Evolutionary conservation across 192 early-diverging fungal genomes (phyloP).

Genomic region (Coemansia sp.): DNA sequence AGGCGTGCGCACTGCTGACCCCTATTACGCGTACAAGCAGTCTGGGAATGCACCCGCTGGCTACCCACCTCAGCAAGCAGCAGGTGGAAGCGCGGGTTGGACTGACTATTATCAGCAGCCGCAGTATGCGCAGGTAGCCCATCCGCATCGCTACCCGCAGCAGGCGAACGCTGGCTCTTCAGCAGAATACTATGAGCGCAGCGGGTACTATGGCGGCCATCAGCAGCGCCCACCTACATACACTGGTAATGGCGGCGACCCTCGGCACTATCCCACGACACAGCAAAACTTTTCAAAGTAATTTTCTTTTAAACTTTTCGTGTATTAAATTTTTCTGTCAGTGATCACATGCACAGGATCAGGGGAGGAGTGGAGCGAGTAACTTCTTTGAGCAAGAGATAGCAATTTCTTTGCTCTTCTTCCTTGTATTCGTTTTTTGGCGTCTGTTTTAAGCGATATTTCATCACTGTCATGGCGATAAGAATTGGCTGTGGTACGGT

Average conservation of each 20-base stretch:
- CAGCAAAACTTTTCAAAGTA: slow-evolving; percentile 7
- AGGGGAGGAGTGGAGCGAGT: not conserved
- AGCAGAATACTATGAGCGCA: slow-evolving; percentile 25
- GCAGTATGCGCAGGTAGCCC: slow-evolving; percentile 11
- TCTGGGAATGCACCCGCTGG: not conserved
- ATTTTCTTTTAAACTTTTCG: not conserved
- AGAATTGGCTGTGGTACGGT: slow-evolving; percentile 44
- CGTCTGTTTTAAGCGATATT: not conserved
- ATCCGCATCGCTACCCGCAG: slow-evolving; percentile 1
- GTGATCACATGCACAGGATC: not conserved
- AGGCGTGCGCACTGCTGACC: not conserved
- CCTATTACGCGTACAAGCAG: slow-evolving; percentile 1
- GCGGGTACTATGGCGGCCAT: slow-evolving; percentile 12
- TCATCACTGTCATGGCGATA: slow-evolving; percentile 16
- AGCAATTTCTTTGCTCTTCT: not conserved
- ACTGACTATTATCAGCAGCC: slow-evolving; percentile 29
- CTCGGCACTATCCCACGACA: slow-evolving; percentile 9
- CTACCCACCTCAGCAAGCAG: not conserved
- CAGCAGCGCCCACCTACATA: not conserved
- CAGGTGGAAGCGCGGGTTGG: slow-evolving; percentile 10
- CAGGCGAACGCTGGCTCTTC: not conserved
- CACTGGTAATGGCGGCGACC: not conserved
- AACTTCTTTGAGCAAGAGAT: not conserved
- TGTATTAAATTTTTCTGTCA: not conserved
- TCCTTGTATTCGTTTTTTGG: not conserved